Evolutionary conservation across 768 basidiomycete genomes (phyloP), one percentile per base, ranked within the genome.

Genomic region (Pleurotus djamor): DNA sequence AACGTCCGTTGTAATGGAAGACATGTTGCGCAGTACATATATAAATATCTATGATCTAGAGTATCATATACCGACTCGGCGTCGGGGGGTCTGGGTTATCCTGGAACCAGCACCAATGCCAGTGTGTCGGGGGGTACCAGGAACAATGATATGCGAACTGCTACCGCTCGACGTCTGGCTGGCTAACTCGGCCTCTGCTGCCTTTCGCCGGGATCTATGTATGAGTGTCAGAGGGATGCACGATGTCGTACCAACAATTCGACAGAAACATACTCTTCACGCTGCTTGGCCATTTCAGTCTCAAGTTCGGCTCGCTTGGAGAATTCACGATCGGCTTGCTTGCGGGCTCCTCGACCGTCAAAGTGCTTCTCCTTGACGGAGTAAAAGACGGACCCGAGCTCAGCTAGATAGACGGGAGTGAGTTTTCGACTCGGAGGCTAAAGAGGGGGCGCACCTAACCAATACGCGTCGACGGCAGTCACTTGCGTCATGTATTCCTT

Each of bases 401-500:
- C 94, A 66, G 96, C 95, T 94, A 65, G 17, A 61, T 45, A 60
- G 47, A 41, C 41, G 36, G 35, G 50, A 48, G 59, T 64, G 45
- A 65, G 62, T 7, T 60, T 44, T 0, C 4, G 16, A 41, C 12
- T 17, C 17, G 2, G 52, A 10, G 4, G 49, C 21, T 12, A 28
- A 37, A 41, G 34, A 2, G 10, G 48, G n/a, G n/a, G n/a, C n/a
- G n/a, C n/a, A 92, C 94, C 95, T 37, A 98, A 83, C 97, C 97
- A 99, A 73, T 95, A 95, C 3, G 97, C 88, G 69, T 98, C 95
- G 62, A 98, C 91, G 0, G 96, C 87, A 2, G 97, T 98, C n/a
- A 99, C 97, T 71, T 95, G 94, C 14, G 96, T 96, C 96, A 98
- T 97, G 75, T 99, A 99, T 73, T 93, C 89, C 68, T 96, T 96